Percentiles rank a stretch among this genome's conserved stretches.
phyloP scores from a whole-genome alignment of 805 yeast species.

The Saccharomyces paradoxus region DNA sequence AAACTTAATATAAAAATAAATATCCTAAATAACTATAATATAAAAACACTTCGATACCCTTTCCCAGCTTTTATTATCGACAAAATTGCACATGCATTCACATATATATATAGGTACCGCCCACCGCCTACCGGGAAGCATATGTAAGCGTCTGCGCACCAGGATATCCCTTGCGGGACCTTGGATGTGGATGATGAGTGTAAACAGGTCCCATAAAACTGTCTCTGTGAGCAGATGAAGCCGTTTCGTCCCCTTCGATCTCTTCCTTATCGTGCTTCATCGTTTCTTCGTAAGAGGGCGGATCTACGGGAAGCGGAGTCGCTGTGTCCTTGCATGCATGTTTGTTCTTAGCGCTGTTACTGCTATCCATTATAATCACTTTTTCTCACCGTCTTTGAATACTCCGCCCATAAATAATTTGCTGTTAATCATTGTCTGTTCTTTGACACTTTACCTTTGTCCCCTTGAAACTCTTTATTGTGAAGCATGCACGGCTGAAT shows the following conservation, averaged over 20 bases:
- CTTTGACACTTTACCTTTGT: background rate
- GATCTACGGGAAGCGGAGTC: conserved; percentile 11
- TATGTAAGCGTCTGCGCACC: conserved; percentile 4
- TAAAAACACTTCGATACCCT: background rate
- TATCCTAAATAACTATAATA: background rate
- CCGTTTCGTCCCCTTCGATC: background rate
- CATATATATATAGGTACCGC: no score
- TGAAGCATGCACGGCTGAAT: background rate
- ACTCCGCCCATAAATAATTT: no score
- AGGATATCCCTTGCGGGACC: conserved; percentile 2
- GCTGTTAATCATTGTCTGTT: background rate
- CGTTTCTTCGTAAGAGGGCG: conserved; percentile 25
- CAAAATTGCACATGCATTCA: background rate
- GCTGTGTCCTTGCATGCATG: background rate
- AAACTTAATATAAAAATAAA: background rate
- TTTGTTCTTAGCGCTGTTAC: conserved; percentile 3
- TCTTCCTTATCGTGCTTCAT: conserved; percentile 1
- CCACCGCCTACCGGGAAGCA: background rate
- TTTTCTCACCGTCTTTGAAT: background rate
- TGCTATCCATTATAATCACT: background rate
- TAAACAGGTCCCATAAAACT: background rate
- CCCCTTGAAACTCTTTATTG: background rate
- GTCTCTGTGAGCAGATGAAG: background rate
- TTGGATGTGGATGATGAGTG: conserved; percentile 4
- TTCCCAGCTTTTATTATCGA: background rate